Conservation (phyloP, 257 asterid genomes). For the Pogostemon cablin region DNA sequence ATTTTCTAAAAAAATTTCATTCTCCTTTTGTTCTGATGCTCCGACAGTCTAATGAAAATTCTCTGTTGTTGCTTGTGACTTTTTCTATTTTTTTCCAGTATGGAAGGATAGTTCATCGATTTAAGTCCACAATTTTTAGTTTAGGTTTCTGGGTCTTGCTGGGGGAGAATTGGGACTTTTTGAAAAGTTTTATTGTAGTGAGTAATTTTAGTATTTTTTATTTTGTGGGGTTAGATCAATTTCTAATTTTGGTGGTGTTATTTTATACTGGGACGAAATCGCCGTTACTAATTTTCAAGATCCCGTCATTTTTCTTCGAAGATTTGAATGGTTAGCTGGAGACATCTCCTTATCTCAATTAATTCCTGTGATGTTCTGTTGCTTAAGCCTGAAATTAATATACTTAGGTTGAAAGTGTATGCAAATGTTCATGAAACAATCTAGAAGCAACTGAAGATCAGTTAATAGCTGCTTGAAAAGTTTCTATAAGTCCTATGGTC, state of each 20-base stretch:
- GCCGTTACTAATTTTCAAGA: constrained; percentile 13
- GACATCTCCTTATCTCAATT: neutral
- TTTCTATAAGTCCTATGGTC: neutral
- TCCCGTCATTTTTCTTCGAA: constrained; percentile 27
- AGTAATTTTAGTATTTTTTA: no score
- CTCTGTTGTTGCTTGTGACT: constrained; percentile 18
- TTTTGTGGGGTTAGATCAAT: constrained; percentile 29
- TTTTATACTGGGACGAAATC: constrained; percentile 16
- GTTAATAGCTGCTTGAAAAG: no score
- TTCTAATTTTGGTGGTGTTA: neutral
- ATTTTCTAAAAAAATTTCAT: constrained; percentile 3
- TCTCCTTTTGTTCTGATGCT: neutral
- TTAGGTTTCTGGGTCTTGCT: neutral
- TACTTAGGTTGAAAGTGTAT: neutral
- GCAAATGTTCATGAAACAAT: neutral
- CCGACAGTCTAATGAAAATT: neutral
- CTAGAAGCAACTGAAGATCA: no score
- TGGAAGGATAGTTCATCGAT: neutral
- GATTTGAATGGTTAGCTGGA: constrained; percentile 24
- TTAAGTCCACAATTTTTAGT: neutral
- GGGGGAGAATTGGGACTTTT: neutral
- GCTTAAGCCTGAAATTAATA: neutral
- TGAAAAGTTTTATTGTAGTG: no score
- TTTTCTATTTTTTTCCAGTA: neutral
- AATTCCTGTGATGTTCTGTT: neutral